Evolutionary conservation across 2,329 filamentous ascomycete genomes (phyloP).

Genomic region (Dactylellina leptospora): DNA sequence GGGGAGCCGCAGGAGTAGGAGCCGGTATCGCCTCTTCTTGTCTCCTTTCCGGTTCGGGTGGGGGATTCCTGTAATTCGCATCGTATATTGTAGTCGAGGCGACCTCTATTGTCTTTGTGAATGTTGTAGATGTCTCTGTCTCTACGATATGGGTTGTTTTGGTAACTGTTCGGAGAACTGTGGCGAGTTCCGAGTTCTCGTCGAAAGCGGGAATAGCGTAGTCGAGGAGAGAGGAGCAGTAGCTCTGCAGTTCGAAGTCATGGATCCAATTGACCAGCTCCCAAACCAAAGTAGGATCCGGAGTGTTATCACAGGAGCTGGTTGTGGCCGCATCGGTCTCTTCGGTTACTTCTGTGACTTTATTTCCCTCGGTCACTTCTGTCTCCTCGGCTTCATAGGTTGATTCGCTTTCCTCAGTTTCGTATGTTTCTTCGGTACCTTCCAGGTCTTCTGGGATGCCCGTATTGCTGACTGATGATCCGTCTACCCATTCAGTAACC

Average conservation of each 20-base stretch:
- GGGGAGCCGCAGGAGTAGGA: not conserved
- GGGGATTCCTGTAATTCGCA: slow-evolving; percentile 1
- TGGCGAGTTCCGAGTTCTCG: not conserved
- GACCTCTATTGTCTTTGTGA: slow-evolving; percentile 16
- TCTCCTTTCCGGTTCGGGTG: not conserved
- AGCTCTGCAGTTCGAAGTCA: slow-evolving; percentile 13
- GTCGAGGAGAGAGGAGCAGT: slow-evolving; percentile 26
- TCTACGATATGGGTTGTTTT: slow-evolving; percentile 5
- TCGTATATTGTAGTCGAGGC: slow-evolving; percentile 24
- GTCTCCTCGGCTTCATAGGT: no score
- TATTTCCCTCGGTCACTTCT: not conserved
- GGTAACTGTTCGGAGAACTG: not conserved
- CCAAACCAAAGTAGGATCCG: slow-evolving; percentile 18
- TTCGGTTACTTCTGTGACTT: not conserved
- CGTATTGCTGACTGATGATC: no score
- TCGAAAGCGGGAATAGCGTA: not conserved
- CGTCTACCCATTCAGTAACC: no score
- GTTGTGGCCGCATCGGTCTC: not conserved
- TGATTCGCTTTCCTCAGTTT: not conserved
- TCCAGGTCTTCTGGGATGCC: no score
- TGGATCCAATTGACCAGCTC: slow-evolving; percentile 18
- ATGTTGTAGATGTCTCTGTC: slow-evolving; percentile 14
- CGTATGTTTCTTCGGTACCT: not conserved
- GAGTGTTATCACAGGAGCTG: not conserved
- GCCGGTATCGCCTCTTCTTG: not conserved